These are phyloP conservation scores for Exophiala oligosperma DNA, from an alignment of 2,329 filamentous ascomycete genomes.

Conservation along the genomic window DNA sequence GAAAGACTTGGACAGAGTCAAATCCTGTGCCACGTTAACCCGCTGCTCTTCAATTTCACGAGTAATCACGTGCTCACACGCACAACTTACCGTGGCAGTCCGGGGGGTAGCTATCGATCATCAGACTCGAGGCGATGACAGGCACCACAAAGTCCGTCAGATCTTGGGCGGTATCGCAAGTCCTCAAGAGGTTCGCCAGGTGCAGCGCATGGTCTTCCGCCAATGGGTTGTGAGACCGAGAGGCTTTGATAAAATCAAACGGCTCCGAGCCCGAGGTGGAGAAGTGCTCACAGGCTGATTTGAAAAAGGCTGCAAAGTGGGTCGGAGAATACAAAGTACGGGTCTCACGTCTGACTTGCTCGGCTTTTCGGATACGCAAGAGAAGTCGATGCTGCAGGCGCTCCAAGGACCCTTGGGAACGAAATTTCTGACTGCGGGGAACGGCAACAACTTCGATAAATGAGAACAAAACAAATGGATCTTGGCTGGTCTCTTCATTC, in stretches of 20 bases:
- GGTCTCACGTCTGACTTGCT: neutral
- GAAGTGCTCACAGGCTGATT: constrained; percentile 24
- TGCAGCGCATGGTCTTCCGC: constrained; percentile 26
- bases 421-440: constrained; percentile 23
- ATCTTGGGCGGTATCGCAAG: constrained; percentile 21
- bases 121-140: constrained; percentile 29
- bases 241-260: constrained; percentile 30
- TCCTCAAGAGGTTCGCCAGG: constrained; percentile 28
- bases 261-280: constrained; percentile 12
- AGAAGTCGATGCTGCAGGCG: constrained; percentile 20
- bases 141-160: constrained; percentile 30
- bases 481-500: constrained; percentile 29
- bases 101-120: constrained; percentile 31
- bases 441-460: constrained; percentile 30
- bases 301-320: constrained; percentile 29
- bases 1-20: constrained; percentile 3
- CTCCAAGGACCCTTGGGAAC: constrained; percentile 29
- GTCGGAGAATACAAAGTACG: constrained; percentile 27
- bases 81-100: constrained; percentile 24
- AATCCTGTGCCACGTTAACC: constrained; percentile 1
- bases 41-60: neutral
- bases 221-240: constrained; percentile 26
- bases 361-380: constrained; percentile 21
- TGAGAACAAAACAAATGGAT: constrained; percentile 24
- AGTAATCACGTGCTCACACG: neutral